A percentile compares a stretch with the other conserved stretches of the same genome.
Conservation (phyloP, 495 filamentous ascomycete species). For the Friedmanniomyces endolithicus region DNA sequence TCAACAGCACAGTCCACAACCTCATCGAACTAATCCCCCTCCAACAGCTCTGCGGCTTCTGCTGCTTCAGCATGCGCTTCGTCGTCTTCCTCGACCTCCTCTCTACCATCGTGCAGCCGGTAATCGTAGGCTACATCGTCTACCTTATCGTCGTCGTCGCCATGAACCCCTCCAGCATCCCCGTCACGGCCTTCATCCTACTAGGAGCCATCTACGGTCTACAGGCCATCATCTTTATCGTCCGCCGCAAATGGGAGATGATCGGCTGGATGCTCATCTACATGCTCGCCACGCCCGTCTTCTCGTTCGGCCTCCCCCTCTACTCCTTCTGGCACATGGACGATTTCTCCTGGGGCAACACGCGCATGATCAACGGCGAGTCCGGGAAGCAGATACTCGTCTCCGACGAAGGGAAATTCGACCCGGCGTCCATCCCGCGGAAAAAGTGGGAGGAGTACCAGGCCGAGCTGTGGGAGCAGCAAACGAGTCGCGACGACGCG, state of each 20-base stretch:
- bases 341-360: constrained; percentile 97
- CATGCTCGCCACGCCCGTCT: constrained; percentile 80
- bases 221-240: constrained; percentile 92
- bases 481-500: constrained; percentile 75
- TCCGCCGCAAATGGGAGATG: constrained; percentile 96
- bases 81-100: constrained; percentile 90
- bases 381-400: constrained; percentile 85
- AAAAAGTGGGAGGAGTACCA: constrained; percentile 99
- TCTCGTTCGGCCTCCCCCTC: constrained; percentile 77
- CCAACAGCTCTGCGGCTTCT: constrained; percentile 94
- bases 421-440: constrained; percentile 79
- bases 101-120: constrained; percentile 81
- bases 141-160: constrained; percentile 74
- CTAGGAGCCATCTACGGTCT: constrained; percentile 92
- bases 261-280: constrained; percentile 99
- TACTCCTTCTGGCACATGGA: constrained; percentile 99
- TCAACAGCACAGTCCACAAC: constrained; percentile 98
- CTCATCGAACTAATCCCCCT: constrained; percentile 89
- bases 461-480: constrained; percentile 88
- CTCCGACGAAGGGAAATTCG: constrained; percentile 96
- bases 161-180: constrained; percentile 48
- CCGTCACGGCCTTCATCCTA: constrained; percentile 74
- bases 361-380: constrained; percentile 92
- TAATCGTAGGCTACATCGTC: constrained; percentile 78
- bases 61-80: constrained; percentile 99